Conservation (phyloP, 2,329 filamentous ascomycete species). For the Claviceps humidiphila region DNA sequence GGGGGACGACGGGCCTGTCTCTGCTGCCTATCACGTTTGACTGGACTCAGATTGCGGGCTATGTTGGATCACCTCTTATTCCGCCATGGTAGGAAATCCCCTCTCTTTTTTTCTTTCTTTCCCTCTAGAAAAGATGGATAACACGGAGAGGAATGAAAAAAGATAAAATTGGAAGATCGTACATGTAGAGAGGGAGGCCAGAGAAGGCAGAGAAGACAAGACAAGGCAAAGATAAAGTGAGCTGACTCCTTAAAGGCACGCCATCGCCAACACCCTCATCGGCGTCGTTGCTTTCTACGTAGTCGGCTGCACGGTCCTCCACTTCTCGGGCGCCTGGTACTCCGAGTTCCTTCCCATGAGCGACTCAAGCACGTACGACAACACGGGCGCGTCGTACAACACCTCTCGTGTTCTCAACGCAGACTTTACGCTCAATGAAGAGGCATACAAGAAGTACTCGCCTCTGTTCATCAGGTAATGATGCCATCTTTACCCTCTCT, state of each 20-base stretch:
- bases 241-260: conserved; percentile 35
- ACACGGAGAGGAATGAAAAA: neutral
- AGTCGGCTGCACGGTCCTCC: conserved; percentile 42
- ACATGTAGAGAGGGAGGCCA: neutral
- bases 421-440: conserved; percentile 47
- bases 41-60: conserved; percentile 61
- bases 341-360: conserved; percentile 53
- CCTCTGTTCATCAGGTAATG: conserved; percentile 47
- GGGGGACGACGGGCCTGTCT: conserved; percentile 52
- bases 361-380: conserved; percentile 58
- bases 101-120: accelerated
- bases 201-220: neutral
- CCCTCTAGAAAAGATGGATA: too few species aligned
- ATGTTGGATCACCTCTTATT: conserved; percentile 53
- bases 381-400: conserved; percentile 51
- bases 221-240: neutral
- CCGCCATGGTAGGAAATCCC: conserved; percentile 45
- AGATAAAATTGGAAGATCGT: neutral
- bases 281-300: conserved; percentile 55
- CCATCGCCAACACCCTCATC: conserved; percentile 59
- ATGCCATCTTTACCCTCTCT: neutral
- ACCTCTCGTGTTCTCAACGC: conserved; percentile 48
- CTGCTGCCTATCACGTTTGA: conserved; percentile 63
- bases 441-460: conserved; percentile 53
- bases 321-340: conserved; percentile 56